Percentiles rank a stretch among this genome's conserved stretches.
Conservation (phyloP, 345 rosid species). For the Rhizophora mangle region DNA sequence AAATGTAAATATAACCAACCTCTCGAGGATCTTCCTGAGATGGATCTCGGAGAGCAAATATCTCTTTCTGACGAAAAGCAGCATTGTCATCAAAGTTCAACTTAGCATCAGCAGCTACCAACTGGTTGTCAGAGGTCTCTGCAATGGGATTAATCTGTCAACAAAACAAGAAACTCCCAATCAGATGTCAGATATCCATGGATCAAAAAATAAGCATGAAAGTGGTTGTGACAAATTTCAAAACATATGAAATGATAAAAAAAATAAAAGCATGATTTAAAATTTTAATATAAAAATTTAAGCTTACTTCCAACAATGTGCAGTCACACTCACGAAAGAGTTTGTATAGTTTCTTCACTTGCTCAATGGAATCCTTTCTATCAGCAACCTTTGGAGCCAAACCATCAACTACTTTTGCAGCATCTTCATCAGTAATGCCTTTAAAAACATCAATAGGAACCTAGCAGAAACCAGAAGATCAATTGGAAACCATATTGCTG, state of each 20-base stretch:
- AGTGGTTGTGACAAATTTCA: not conserved
- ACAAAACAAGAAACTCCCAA: constrained; percentile 3
- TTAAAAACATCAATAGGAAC: constrained; percentile 90
- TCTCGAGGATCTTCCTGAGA: constrained; percentile 98
- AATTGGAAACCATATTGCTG: constrained; percentile 10
- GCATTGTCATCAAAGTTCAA: constrained; percentile 99
- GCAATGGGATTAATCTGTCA: constrained; percentile 93
- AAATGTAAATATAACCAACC: constrained; percentile 35
- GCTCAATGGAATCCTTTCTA: constrained; percentile 77
- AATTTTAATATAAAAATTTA: not conserved
- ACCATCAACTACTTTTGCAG: constrained; percentile 96
- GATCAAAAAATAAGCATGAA: not conserved
- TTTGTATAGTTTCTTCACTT: constrained; percentile 93
- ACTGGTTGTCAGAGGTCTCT: constrained; percentile 72
- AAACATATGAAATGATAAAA: not conserved
- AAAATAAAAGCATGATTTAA: not conserved
- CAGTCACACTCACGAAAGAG: constrained; percentile 82
- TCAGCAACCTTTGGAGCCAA: constrained; percentile 83
- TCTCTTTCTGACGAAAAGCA: constrained; percentile 79
- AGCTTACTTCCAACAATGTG: constrained; percentile 92
- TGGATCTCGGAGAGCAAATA: constrained; percentile 80
- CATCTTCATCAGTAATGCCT: constrained; percentile 98
- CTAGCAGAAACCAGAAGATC: constrained; percentile 36
- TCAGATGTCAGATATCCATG: constrained; percentile 2
- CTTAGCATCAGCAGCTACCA: constrained; percentile 99